Conservation (phyloP, 306 rosid genomes). For the Vachellia pachyceras region DNA sequence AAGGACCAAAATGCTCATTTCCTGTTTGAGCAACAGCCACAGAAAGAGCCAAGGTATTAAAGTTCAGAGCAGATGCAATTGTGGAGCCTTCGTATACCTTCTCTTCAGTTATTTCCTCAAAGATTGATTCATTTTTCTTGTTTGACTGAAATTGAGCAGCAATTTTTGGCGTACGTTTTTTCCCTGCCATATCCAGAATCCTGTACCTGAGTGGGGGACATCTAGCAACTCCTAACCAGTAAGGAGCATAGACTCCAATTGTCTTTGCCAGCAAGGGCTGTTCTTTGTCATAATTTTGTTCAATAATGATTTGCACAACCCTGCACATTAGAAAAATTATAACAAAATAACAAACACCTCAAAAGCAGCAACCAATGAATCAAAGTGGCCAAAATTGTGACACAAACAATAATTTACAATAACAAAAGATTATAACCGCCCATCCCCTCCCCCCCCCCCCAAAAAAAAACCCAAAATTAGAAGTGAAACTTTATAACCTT, state of each 20-base stretch:
- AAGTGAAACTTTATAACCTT: constrained; percentile 62
- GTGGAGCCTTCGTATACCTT: constrained; percentile 82
- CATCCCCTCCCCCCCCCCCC: background rate
- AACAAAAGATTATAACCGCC: background rate
- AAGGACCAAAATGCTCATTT: constrained; percentile 76
- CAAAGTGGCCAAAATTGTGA: constrained; percentile 21
- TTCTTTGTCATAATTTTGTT: constrained; percentile 69
- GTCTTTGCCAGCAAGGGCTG: constrained; percentile 67
- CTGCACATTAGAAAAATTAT: constrained; percentile 57
- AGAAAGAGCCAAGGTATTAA: constrained; percentile 76
- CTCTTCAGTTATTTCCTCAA: constrained; percentile 89
- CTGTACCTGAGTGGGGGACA: constrained; percentile 88
- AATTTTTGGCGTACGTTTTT: constrained; percentile 54
- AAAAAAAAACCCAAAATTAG: too few species aligned
- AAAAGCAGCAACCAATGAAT: constrained; percentile 24
- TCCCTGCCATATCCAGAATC: constrained; percentile 68
- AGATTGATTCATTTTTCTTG: constrained; percentile 53
- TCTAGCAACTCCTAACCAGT: constrained; percentile 79
- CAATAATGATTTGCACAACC: constrained; percentile 88
- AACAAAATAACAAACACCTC: constrained; percentile 39
- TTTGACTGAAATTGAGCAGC: constrained; percentile 55
- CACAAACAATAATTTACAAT: constrained; percentile 9
- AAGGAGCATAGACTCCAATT: constrained; percentile 86
- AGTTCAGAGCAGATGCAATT: constrained; percentile 81
- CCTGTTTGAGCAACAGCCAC: constrained; percentile 74